Evolutionary conservation across 352 stramenopile genomes (phyloP), one percentile per base, ranked within the genome.

Genomic region (Elongisporangium undulatum): DNA sequence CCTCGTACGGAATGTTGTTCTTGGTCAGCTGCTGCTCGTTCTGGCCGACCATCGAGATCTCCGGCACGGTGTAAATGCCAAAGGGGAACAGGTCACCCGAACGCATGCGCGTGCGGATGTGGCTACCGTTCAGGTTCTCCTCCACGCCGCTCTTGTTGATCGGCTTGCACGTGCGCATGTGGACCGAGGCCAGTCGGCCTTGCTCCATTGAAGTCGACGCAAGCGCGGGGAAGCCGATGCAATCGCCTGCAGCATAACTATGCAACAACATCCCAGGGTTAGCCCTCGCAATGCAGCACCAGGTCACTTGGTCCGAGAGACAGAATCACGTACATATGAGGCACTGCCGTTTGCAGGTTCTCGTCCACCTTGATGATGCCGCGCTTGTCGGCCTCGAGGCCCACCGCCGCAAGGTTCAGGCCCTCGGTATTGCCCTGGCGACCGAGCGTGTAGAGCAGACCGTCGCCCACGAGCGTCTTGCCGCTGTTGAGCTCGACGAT

Each of bases 161-260:
- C 20, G 77, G 80, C 66, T 79, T 78, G 17, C 59, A 67, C 12
- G 78, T 94, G 26, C 85, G 76, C 89, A 97, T 97, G 68, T 96
- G 87, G 26, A 92, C 79, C 0, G 85, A 94, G 24, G 88, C 89
- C 60, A 93, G 65, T 22, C 86, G 81, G 15, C 89, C 89, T 63
- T 97, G 89, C 68, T 97, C 89, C 89, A 97, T 97, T 48, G 85
- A 95, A 17, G 87, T 96, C 38, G 88, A 96, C 20, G 89, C 89
- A 51, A 97, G 78, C 6, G 85, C 88, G 2, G 89, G 89, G 64
- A 90, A 96, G 5, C 89, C 89, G 58, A 96, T 97, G 68, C 89
- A 92, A 61, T 97, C 89, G 22, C 89, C 89, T 59, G 84, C 87
- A 55, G 89, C 89, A 86, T 94, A 94, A 79, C 83, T 93, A 59